Evolutionary conservation across 2,329 filamentous ascomycete species (phyloP), one percentile per base, ranked within the genome.

Genomic region (Colletotrichum sp.): DNA sequence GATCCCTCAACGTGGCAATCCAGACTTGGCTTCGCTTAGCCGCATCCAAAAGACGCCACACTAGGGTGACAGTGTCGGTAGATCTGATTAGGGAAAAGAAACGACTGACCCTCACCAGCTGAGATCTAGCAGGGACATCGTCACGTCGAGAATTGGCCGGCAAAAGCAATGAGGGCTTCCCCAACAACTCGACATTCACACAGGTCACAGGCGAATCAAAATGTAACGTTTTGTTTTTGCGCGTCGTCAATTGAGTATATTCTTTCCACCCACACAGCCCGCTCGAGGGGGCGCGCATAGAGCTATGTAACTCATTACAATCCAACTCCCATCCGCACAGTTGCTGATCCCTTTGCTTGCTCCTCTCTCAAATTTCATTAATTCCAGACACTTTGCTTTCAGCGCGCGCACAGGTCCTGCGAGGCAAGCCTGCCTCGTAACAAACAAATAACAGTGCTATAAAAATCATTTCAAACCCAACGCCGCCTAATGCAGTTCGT

Each of bases 401-500:
- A 49, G 18, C 39, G 39, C 30, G 66, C 52, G 55, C 52, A 39
- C 18, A 16, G 26, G 6, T 30, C 60, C 34, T 30, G 28, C 62
- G 39, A 72, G 68, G 52, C 72, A 67, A 62, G 52, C 68, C 68
- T 39, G 21, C 59, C 18, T 52, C 68, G 39, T 67, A 70, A 57
- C 52, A 60, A 8, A 67, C 13, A 70, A 57, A 26, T 12, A 16
- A 18, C 9, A 36, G 44, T 32, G 21, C 26, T 26, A 66, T 18
- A 36, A 72, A 69, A 44, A 71, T 26, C 32, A 57, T 36, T 69
- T 44, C 52, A 66, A 59, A 62, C 28, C 30, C 24, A 75, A 77
- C 75, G 72, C 75, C 75, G 72, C 72, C 75, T 72, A 77, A 77
- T 77, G 75, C 75, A 68, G 39, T 64, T 60, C 13, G 34, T 67